A percentile compares a stretch with the other conserved stretches of the same genome.
Evolutionary conservation across 2,329 filamentous ascomycete genomes (phyloP).

Genomic region (Apiospora marii): DNA sequence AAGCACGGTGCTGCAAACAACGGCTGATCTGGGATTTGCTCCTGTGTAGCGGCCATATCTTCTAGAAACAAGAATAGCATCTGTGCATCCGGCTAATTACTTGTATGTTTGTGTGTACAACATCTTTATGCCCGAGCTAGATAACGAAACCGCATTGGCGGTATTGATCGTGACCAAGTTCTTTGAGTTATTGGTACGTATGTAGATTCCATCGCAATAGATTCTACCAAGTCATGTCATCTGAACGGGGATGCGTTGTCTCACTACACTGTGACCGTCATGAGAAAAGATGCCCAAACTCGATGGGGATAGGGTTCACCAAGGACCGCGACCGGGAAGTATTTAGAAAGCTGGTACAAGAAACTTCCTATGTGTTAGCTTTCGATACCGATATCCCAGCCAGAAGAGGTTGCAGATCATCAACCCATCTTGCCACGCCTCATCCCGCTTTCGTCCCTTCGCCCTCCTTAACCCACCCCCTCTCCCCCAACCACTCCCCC

Average conservation of each 20-base stretch:
- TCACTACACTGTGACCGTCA: too few relatives aligned
- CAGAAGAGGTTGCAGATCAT: too few relatives aligned
- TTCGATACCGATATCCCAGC: not conserved
- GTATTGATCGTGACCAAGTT: not conserved
- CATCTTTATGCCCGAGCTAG: not conserved
- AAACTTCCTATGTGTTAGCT: not conserved
- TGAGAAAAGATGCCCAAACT: not conserved
- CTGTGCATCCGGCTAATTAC: not conserved
- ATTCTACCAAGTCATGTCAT: not conserved
- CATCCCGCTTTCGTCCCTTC: not conserved
- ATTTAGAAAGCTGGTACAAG: too few relatives aligned
- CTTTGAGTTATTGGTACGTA: too few relatives aligned
- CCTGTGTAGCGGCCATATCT: too few relatives aligned
- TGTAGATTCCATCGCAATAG: not conserved
- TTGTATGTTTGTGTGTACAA: not conserved
- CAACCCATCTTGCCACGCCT: not conserved
- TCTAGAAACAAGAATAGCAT: not conserved
- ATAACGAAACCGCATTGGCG: not conserved
- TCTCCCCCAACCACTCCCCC: not conserved
- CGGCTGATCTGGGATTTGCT: not conserved
- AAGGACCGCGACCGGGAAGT: too few relatives aligned
- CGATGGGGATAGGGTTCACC: too few relatives aligned
- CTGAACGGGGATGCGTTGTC: too few relatives aligned
- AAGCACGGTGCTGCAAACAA: not conserved
- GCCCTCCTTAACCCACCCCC: not conserved